Conservation (phyloP, 352 stramenopile species). For the Globisporangium uncinulatum region DNA sequence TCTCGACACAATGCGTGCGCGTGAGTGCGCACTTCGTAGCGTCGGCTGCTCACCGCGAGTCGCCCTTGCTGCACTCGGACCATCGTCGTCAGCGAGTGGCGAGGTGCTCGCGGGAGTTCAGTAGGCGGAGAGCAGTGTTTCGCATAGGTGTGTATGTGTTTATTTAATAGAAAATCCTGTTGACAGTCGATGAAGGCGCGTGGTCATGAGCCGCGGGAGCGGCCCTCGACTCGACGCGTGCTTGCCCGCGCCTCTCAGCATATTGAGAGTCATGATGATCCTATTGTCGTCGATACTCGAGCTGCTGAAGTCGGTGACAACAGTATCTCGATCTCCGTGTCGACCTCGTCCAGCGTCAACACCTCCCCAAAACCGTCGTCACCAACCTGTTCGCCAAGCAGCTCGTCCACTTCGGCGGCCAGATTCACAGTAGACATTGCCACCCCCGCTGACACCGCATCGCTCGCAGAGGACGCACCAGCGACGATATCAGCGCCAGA, state of each 20-base stretch:
- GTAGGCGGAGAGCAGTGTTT: too few species aligned
- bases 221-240: too few species aligned
- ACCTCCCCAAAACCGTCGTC: neutral
- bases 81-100: neutral
- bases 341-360: conserved; percentile 6
- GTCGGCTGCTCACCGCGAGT: neutral
- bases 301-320: conserved; percentile 4
- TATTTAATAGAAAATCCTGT: too few species aligned
- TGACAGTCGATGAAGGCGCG: too few species aligned
- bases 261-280: too few species aligned
- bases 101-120: too few species aligned
- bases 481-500: neutral
- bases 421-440: neutral
- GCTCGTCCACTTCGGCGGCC: conserved; percentile 5
- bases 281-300: too few species aligned
- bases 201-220: too few species aligned
- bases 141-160: too few species aligned
- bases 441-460: neutral
- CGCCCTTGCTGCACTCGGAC: neutral
- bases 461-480: neutral
- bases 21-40: neutral
- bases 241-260: too few species aligned
- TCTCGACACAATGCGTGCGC: neutral
- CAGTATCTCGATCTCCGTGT: conserved; percentile 6
- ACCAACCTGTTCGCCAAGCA: neutral